These are phyloP conservation scores for Penicillium fuscoglaucum DNA, from an alignment of 2,329 filamentous ascomycete species.

Conservation along the genomic window DNA sequence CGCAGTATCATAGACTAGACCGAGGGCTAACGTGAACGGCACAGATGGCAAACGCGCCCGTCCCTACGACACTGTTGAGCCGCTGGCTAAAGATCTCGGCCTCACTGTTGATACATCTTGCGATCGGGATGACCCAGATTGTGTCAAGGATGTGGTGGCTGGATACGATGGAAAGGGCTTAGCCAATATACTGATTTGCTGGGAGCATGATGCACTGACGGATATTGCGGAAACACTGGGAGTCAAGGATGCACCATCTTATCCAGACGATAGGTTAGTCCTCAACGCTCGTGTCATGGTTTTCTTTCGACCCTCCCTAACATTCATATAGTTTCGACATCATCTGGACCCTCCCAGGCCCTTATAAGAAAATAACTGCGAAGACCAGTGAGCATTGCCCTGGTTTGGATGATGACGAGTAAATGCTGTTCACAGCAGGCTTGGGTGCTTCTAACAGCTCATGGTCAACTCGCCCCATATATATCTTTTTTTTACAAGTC, in stretches of 20 bases:
- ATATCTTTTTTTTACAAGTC: background rate
- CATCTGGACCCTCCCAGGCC: constrained; percentile 59
- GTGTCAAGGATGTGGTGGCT: constrained; percentile 54
- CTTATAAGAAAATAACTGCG: constrained; percentile 50
- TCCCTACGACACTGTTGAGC: constrained; percentile 59
- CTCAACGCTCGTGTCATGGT: background rate
- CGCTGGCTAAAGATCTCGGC: constrained; percentile 57
- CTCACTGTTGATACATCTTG: constrained; percentile 58
- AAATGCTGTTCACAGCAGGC: background rate
- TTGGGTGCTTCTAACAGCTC: background rate
- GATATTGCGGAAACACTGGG: constrained; percentile 57
- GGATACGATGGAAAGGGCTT: constrained; percentile 48
- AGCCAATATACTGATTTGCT: constrained; percentile 61
- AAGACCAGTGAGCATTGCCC: constrained; percentile 55
- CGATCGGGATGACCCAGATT: constrained; percentile 56
- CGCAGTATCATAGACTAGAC: background rate
- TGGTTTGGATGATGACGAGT: constrained; percentile 48
- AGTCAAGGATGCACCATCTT: constrained; percentile 50
- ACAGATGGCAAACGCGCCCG: constrained; percentile 54
- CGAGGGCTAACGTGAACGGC: constrained; percentile 15
- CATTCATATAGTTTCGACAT: constrained; percentile 46
- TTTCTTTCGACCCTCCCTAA: background rate
- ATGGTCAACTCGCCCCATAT: background rate
- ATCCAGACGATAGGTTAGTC: constrained; percentile 51
- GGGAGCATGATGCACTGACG: constrained; percentile 58